Base-by-base conservation (phyloP, 2,329 filamentous ascomycete species). In the Fusarium sp. region DNA sequence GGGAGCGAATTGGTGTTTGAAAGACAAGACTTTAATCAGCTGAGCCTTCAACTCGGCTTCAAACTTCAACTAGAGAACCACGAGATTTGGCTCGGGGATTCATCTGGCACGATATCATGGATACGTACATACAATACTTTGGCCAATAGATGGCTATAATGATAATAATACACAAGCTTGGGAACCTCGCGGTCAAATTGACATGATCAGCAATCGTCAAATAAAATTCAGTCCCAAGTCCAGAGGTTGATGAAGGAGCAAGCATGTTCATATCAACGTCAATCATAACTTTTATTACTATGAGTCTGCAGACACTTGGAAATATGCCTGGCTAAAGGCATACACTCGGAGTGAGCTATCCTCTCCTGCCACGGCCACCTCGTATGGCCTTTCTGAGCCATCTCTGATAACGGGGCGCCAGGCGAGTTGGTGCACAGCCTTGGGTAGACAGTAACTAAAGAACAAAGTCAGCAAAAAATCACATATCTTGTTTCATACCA, bases 361-460 rank as follows among this genome's bases (percentile, higher is more conserved):
- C 71, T 90, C 88, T 51, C 88, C 85, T 23, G 86, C 86, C 60
- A 88, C 77, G 6, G 85, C 86, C 28, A 88, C 74, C 67, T 85
- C 81, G 38, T 73, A 73, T 37, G 63, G 50, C 20, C 66, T 62
- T 41, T 73, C 76, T 18, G 76, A 65, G 13, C 77, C 74, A 30
- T 76, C 66, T n/a, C 63, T 62, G 4, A 51, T 45, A 2, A 71
- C 66, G 7, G 91, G 91, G 65, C 88, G 85, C 92, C 92, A 94
- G 9, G 89, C 84, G 36, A 94, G 80, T 75, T 91, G 89, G 26
- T 88, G 84, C 23, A 93, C 85, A 3, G 89, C 80, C 75, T 86
- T 91, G 26, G 90, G 89, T 2, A 91, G 85, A 47, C 63, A 71
- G 38, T 77, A 67, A 34, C 78, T 80, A 56, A 12, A 46, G 16